Base-by-base conservation (phyloP, 2,329 filamentous ascomycete genomes). In the Tolypocladium inflatum region DNA sequence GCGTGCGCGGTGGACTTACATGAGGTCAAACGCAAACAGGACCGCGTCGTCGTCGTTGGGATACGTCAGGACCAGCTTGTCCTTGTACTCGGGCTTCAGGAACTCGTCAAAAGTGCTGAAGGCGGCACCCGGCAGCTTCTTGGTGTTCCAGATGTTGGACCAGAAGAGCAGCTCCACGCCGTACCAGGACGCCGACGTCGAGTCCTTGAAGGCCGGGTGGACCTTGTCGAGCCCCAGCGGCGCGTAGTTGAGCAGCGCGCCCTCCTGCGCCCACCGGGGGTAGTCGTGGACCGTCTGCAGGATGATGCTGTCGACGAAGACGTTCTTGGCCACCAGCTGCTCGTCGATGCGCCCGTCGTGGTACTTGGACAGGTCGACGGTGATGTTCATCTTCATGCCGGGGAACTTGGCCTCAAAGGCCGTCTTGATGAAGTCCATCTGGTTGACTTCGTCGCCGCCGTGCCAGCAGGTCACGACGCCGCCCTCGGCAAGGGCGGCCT, bases 1-100 rank as follows among this genome's bases (percentile, higher is more conserved):
- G n/a, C n/a, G n/a, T n/a, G 45, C 26, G 7, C 6, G 4, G 33
- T 50, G 9, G 26, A 64, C 73, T 70, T 65, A 76, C 74, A 82
- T 74, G 1, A 80, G 67, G 45, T 80, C 71, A 48, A 79, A 81
- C 3, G 76, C 75, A 48, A 72, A 82, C 0, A 80, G 68, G 2
- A 83, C 75, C 0, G 81, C 80, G 57, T 84, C 81, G 48, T 84
- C 81, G 45, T 83, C 81, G 59, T 83, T 81, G 11, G 81, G 81
- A 58, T 83, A 83, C 0, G 80, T 82, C 13, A 83, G 64, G 2
- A 77, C 76, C 5, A 83, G 68, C 65, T 79, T 82, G 59, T 78
- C 68, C 67, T 83, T 83, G 68, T 76, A 80, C 58, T 78, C 74
- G 0, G 80, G 79, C 9, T 74, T 70, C 3, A 79, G 65, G 57